Evolutionary conservation across 140 eudicot species (phyloP), one percentile per base, ranked within the genome.

Genomic region (Erigeron philadelphicus): DNA sequence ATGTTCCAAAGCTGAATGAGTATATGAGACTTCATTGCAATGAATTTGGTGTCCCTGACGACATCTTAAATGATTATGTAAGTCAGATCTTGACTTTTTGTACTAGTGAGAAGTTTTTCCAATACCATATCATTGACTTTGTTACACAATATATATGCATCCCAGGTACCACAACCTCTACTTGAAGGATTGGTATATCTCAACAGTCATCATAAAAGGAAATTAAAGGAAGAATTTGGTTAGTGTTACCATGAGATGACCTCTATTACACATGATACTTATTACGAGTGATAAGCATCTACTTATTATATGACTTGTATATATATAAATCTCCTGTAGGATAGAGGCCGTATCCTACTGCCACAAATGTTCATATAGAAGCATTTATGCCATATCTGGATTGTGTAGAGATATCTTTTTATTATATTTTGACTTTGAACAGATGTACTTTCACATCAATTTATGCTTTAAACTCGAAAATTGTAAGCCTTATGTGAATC

Each of bases 151-250:
- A 67, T 72, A 7, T 68, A 42, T 72, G 62, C 6, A 57, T 77
- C 58, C 55, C 78, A 93, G 96, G 94, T 85, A 64, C 75, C 79
- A 1, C 76, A 79, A 44, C 81, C 95, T 64, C 85, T 94, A 56
- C 87, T 82, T 76, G 82, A 82, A 68, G 90, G 88, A 44, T 73
- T 74, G 65, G 75, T 87, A 66, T 94, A 61, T 66, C 78, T 94
- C 56, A 82, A 75, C 61, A 68, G 53, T 57, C 85, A 79, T 72
- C 99, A 94, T 70, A 94, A 84, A 79, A 78, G 60, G 77, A 89
- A 81, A 72, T 66, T 94, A 75, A 94, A 89, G 77, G 99, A 94
- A 70, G 95, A 87, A 84, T 82, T 81, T 72, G 90, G 99, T 94
- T 84, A 77, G 95, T 80, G 43, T 60, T 62, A 48, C 78, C 49